Conservation (phyloP, 768 basidiomycete genomes). For the Xerocomus potaroensis region DNA sequence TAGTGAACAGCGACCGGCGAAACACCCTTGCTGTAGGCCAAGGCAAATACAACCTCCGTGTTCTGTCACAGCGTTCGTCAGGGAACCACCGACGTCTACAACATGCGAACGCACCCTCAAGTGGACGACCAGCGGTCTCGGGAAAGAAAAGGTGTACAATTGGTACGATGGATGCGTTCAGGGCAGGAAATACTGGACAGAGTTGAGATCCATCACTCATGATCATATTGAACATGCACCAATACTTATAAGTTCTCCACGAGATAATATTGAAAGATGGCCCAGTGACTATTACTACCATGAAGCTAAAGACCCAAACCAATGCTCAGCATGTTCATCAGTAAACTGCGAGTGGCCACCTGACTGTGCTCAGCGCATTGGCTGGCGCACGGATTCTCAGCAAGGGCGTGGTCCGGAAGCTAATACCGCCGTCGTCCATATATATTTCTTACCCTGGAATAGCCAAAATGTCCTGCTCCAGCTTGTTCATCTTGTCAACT, state of each 20-base stretch:
- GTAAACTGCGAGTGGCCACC: neutral
- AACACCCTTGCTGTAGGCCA: conserved; percentile 41
- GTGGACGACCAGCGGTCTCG: conserved; percentile 55
- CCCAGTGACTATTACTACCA: conserved; percentile 57
- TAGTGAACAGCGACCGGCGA: conserved; percentile 43
- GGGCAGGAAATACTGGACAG: conserved; percentile 44
- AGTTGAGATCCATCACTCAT: neutral
- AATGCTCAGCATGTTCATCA: conserved; percentile 18
- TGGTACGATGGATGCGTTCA: conserved; percentile 56
- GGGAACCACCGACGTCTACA: neutral
- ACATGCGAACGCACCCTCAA: conserved; percentile 39
- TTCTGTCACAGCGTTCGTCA: conserved; percentile 21
- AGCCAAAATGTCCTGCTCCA: conserved; percentile 67
- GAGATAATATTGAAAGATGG: conserved; percentile 55
- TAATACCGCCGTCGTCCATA: conserved; percentile 17
- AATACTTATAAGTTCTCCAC: conserved; percentile 60
- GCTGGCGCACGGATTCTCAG: conserved; percentile 59
- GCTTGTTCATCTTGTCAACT: conserved; percentile 56
- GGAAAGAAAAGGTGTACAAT: conserved; percentile 58
- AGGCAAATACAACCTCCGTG: conserved; percentile 45
- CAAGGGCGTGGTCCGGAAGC: conserved; percentile 51
- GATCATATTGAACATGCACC: conserved; percentile 26
- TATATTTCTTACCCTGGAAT: conserved; percentile 63
- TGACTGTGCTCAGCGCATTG: conserved; percentile 56
- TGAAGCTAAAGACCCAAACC: conserved; percentile 58